phyloP scores from a whole-genome alignment of 75 land plant species.

The Sequoia sempervirens region DNA sequence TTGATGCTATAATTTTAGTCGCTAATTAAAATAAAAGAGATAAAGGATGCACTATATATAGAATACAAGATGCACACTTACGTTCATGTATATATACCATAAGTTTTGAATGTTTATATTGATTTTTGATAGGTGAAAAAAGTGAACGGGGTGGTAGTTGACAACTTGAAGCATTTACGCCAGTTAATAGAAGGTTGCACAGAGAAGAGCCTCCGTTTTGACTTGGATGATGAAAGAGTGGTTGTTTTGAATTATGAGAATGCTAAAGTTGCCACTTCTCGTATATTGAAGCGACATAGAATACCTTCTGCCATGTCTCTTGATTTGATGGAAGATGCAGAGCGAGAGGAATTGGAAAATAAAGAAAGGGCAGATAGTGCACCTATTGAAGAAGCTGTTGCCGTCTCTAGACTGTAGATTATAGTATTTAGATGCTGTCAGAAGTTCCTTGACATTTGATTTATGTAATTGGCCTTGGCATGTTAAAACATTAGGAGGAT shows the following conservation, averaged over 20 bases:
- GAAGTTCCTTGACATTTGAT: background rate
- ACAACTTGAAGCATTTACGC: conserved; percentile 72
- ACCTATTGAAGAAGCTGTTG: conserved; percentile 8
- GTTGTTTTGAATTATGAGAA: conserved; percentile 55
- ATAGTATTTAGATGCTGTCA: background rate
- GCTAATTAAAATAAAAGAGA: background rate
- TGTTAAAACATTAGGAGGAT: background rate
- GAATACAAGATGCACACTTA: background rate
- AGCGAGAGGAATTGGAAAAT: conserved; percentile 6
- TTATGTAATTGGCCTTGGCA: background rate
- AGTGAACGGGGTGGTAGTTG: conserved; percentile 76
- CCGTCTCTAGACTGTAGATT: background rate
- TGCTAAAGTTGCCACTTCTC: conserved; percentile 77
- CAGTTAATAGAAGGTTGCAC: conserved; percentile 67
- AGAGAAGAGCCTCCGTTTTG: conserved; percentile 67
- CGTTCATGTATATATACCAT: background rate
- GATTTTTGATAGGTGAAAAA: conserved; percentile 65
- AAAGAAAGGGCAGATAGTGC: background rate
- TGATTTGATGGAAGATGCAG: conserved; percentile 53
- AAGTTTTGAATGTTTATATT: background rate
- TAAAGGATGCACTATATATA: background rate
- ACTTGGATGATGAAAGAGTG: conserved; percentile 90
- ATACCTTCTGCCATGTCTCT: conserved; percentile 74
- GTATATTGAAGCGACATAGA: conserved; percentile 76
- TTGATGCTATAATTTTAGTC: background rate